Conservation (phyloP, 164 flowering plant genomes). For the Vitis labrusca region DNA sequence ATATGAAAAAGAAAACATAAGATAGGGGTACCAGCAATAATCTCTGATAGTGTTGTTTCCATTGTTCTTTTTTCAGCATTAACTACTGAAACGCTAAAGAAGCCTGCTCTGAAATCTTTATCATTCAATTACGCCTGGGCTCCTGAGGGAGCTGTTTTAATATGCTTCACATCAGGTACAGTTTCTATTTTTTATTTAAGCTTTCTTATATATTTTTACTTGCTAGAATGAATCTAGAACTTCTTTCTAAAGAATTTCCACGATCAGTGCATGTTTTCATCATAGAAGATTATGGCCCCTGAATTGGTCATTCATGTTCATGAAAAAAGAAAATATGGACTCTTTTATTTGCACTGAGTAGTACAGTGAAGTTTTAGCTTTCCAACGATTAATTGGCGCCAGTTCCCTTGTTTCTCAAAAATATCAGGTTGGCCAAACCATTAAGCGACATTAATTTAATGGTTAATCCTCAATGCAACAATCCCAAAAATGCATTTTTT, state of each 20-base stretch:
- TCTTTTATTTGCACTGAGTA: neutral
- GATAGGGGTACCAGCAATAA: neutral
- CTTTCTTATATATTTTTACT: neutral
- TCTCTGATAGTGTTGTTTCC: neutral
- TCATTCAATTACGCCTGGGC: constrained; percentile 49
- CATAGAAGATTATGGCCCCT: neutral
- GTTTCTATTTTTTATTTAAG: neutral
- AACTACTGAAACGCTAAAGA: constrained; percentile 35
- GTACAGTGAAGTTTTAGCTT: neutral
- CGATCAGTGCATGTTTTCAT: neutral
- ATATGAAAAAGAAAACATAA: neutral
- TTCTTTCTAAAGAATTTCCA: neutral
- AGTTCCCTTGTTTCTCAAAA: neutral
- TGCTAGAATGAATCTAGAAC: no score
- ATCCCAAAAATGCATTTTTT: neutral
- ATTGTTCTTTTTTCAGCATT: constrained; percentile 31
- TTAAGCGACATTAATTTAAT: neutral
- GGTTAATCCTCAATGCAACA: neutral
- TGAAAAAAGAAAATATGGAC: neutral
- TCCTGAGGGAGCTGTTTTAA: constrained; percentile 62
- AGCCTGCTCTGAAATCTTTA: constrained; percentile 9
- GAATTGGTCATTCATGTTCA: neutral
- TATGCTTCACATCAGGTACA: constrained; percentile 96
- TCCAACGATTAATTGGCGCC: neutral
- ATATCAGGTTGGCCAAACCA: neutral